phyloP scores from a whole-genome alignment of 1,139 yeast species.

The Kodamaea anthophila region DNA sequence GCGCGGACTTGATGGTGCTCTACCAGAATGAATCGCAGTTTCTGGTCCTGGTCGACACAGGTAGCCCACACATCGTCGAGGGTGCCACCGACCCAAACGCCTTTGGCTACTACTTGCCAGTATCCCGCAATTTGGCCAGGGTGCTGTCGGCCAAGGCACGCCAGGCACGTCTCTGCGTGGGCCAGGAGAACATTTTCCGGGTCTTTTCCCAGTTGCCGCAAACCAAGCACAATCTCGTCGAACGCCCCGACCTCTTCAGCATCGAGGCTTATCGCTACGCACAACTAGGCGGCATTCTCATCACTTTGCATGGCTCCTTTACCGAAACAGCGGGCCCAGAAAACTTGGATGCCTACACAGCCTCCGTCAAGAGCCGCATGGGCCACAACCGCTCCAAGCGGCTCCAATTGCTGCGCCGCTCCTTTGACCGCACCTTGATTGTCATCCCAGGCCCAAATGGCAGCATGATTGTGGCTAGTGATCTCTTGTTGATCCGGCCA shows the following conservation, averaged over 20 bases:
- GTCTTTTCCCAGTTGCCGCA: conserved; percentile 65
- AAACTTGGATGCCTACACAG: conserved; percentile 16
- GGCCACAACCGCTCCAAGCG: conserved; percentile 25
- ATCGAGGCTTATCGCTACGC: conserved; percentile 75
- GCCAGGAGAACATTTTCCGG: conserved; percentile 60
- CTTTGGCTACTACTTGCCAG: conserved; percentile 60
- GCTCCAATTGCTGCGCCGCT: conserved; percentile 50
- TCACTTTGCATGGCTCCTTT: conserved; percentile 79
- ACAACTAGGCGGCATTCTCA: conserved; percentile 67
- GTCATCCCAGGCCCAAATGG: conserved; percentile 69
- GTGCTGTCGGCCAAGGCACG: conserved; percentile 57
- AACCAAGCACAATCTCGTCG: conserved; percentile 63
- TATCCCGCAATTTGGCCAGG: conserved; percentile 71
- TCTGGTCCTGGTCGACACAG: conserved; percentile 56
- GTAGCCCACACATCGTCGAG: conserved; percentile 45
- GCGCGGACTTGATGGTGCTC: conserved; percentile 61
- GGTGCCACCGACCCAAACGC: conserved; percentile 21
- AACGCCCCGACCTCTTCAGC: conserved; percentile 60
- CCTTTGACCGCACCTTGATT: conserved; percentile 86
- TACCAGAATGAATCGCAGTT: conserved; percentile 85
- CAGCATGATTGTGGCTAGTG: conserved; percentile 77
- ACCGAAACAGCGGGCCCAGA: conserved; percentile 59
- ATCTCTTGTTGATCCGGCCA: conserved; percentile 63
- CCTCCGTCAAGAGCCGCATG: conserved; percentile 22
- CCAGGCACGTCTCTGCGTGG: conserved; percentile 56